phyloP scores from a whole-genome alignment of 108 stramenopile species.

The Seminavis robusta region DNA sequence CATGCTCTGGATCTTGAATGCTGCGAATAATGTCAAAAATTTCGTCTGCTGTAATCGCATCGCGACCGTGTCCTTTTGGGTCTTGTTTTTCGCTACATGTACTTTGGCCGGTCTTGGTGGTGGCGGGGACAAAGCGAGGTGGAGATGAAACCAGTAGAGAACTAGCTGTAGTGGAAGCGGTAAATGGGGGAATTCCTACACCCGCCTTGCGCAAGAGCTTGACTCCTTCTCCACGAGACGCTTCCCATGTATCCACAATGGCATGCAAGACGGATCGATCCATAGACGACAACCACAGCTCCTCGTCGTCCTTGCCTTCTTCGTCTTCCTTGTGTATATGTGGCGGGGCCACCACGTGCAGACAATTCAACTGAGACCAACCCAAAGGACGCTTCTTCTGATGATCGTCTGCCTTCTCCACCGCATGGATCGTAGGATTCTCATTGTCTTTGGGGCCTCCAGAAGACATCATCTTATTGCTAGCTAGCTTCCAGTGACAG shows the following conservation, averaged over 20 bases:
- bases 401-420: slow-evolving; percentile 13
- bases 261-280: slow-evolving; percentile 36
- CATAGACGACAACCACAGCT: not conserved
- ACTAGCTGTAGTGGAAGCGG: not conserved
- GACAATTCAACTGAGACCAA: slow-evolving; percentile 20
- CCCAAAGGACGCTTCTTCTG: slow-evolving; percentile 15
- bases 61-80: slow-evolving; percentile 18
- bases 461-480: not conserved
- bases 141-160: not conserved
- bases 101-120: not conserved
- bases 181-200: slow-evolving; percentile 14
- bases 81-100: slow-evolving; percentile 1
- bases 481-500: too few species aligned
- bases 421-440: slow-evolving; percentile 37
- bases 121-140: not conserved
- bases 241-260: slow-evolving; percentile 16
- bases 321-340: too few species aligned
- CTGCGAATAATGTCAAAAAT: slow-evolving; percentile 95
- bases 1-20: slow-evolving; percentile 99
- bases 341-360: not conserved
- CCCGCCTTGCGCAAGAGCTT: slow-evolving; percentile 32
- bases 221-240: slow-evolving; percentile 22
- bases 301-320: not conserved
- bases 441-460: slow-evolving; percentile 41
- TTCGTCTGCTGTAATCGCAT: slow-evolving; percentile 68